Evolutionary conservation across 2,329 filamentous ascomycete genomes (phyloP), one percentile per base, ranked within the genome.

Genomic region (Fusarium solani-melongenae): DNA sequence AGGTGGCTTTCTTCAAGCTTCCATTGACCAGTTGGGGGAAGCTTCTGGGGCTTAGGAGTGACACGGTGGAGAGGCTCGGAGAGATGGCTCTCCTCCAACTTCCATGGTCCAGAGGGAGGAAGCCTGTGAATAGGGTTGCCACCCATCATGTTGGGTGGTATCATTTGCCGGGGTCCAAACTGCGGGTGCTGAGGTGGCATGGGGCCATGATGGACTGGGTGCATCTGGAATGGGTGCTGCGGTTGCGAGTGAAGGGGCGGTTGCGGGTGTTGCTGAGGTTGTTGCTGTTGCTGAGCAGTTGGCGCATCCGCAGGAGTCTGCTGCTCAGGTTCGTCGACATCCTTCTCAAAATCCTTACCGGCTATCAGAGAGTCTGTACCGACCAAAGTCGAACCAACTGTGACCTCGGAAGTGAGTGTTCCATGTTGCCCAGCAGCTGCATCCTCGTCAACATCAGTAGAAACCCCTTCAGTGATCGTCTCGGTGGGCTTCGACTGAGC

Each of bases 1-100:
- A 90, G 80, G 63, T 87, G 83, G 17, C 88, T 90, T 76, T 89
- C 87, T 73, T 89, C 84, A 6, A 88, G 78, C 59, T 85, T 87
- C 88, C 88, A 90, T 20, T 82, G 81, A 0, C 84, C 84, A 17
- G 81, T 78, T 2, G 83, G 84, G 15, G 83, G 83, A 11, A 86
- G 81, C 20, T 78, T 81, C 20, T 84, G 83, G 5, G 83, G 41
- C 22, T 67, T 74, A 14, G 69, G 72, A 29, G 72, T 73, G 20
- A 75, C 76, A 5, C 70, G 65, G 61, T 83, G 80, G 20, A 90
- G 81, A 29, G 89, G 89, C 70, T 88, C 84, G 1, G 84, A 80
- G 38, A 90, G 81, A 66, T 88, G 84, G 11, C 88, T 90, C 79
- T 89, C 88, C 70, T 90, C 84, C 7, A 88, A 79, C 58, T 86